phyloP scores from a whole-genome alignment of 1,284 basidiomycete genomes.

The Ustilago cynodontis region DNA sequence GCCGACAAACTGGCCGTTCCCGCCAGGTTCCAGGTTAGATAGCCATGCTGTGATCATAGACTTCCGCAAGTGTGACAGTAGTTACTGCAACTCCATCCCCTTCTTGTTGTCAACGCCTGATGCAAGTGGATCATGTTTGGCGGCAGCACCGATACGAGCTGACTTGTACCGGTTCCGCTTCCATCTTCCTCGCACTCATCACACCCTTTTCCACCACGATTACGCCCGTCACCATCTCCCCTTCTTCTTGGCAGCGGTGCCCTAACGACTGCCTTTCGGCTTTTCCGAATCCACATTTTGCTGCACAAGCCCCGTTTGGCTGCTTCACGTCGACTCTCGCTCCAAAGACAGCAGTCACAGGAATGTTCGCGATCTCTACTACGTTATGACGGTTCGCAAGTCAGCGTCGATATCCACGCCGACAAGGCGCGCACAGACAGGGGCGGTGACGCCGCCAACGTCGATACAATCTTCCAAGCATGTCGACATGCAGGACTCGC shows the following conservation, averaged over 20 bases:
- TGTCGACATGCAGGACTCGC: background rate
- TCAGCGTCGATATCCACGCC: conserved; percentile 11
- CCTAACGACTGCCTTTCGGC: background rate
- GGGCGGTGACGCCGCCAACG: conserved; percentile 1
- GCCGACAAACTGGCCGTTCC: background rate
- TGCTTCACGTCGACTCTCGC: background rate
- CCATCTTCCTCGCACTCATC: background rate
- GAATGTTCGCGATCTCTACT: conserved; percentile 4
- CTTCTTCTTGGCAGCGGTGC: too few species aligned
- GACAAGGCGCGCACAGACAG: background rate
- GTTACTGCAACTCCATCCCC: background rate
- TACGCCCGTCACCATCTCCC: background rate
- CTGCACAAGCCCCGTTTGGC: background rate
- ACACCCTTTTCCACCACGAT: background rate
- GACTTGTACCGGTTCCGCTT: background rate
- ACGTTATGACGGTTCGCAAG: conserved; percentile 17
- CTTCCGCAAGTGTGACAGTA: background rate
- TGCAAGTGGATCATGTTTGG: background rate
- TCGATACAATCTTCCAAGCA: background rate
- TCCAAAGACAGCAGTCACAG: background rate
- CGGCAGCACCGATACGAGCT: background rate
- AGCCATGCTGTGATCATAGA: too few species aligned
- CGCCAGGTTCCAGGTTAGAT: too few species aligned
- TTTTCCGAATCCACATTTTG: background rate
- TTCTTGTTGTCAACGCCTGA: background rate